These are phyloP conservation scores for Apiosordaria backusii DNA, from an alignment of 495 filamentous ascomycete species.

Conservation along the genomic window DNA sequence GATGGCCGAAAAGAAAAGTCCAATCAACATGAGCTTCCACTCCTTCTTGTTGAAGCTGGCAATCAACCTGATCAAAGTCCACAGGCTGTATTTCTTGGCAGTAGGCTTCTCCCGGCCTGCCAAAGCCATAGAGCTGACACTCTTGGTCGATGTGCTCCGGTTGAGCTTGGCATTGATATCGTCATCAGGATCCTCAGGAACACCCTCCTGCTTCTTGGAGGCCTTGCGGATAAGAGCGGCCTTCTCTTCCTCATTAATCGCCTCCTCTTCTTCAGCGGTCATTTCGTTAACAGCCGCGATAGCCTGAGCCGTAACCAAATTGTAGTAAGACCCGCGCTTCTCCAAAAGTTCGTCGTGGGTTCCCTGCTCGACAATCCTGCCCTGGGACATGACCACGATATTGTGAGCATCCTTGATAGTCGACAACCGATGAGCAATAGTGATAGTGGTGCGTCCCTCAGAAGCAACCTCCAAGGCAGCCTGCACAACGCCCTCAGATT, in stretches of 20 bases:
- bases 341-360: constrained; percentile 66
- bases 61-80: constrained; percentile 80
- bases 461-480: constrained; percentile 84
- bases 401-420: constrained; percentile 94
- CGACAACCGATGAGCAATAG: constrained; percentile 90
- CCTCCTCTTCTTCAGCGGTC: constrained; percentile 44
- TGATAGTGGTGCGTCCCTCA: constrained; percentile 89
- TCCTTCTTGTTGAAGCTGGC: constrained; percentile 78
- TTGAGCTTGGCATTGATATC: constrained; percentile 53
- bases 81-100: constrained; percentile 61
- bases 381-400: constrained; percentile 87
- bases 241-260: constrained; percentile 41
- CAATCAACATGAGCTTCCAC: constrained; percentile 67
- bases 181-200: constrained; percentile 57
- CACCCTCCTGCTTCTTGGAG: constrained; percentile 32
- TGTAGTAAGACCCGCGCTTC: constrained; percentile 55
- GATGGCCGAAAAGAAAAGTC: constrained; percentile 73
- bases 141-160: constrained; percentile 64
- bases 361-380: constrained; percentile 80
- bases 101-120: constrained; percentile 48
- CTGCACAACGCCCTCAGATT: constrained; percentile 92
- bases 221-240: constrained; percentile 46
- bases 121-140: constrained; percentile 65
- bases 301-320: constrained; percentile 55
- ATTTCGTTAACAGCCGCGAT: constrained; percentile 58